Evolutionary conservation across 1,284 basidiomycete genomes (phyloP).

Genomic region (Ganoderma multipileum): DNA sequence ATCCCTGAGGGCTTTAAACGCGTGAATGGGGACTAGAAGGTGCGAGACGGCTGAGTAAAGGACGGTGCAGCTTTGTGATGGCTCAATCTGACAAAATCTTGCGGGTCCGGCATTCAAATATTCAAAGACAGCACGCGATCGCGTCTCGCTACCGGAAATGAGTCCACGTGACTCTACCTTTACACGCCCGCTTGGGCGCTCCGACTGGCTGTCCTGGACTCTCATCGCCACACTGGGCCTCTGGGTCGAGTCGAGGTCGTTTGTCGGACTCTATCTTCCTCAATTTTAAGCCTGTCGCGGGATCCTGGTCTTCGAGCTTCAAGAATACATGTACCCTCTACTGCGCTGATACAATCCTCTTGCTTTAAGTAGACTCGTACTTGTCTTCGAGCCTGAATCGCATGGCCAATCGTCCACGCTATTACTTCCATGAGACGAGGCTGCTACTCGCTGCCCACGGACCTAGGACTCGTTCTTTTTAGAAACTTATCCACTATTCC

Average conservation of each 20-base stretch:
- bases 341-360: background rate
- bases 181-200: background rate
- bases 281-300: background rate
- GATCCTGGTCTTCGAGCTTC: no score
- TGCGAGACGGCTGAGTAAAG: slow-evolving; percentile 25
- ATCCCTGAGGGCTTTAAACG: slow-evolving; percentile 12
- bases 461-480: background rate
- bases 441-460: background rate
- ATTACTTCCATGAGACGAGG: slow-evolving; percentile 3
- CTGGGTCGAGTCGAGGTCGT: no score
- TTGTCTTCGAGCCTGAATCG: background rate
- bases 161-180: background rate
- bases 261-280: no score
- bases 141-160: background rate
- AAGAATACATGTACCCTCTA: no score
- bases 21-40: background rate
- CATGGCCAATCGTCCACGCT: background rate
- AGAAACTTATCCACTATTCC: background rate
- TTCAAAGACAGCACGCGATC: slow-evolving; percentile 16
- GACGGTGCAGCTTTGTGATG: slow-evolving; percentile 23
- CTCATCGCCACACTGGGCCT: no score
- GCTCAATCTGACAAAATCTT: slow-evolving; percentile 16
- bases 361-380: background rate
- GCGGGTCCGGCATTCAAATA: slow-evolving; percentile 6
- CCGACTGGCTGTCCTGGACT: background rate